phyloP scores from a whole-genome alignment of 1,284 basidiomycete species.

The Ceratobasidium sp. region DNA sequence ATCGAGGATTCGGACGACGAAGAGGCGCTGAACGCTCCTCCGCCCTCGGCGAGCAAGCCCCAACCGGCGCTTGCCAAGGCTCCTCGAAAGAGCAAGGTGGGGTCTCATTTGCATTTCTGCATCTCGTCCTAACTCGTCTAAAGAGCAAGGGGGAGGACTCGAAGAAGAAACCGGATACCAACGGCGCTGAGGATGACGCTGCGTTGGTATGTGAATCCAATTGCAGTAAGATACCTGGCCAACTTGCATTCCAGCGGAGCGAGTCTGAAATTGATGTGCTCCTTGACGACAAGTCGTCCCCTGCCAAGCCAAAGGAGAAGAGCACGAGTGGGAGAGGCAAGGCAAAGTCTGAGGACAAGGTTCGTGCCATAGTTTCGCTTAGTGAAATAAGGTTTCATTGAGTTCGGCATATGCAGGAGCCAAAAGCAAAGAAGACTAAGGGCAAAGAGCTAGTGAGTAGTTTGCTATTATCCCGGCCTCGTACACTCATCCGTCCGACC shows the following conservation, averaged over 20 bases:
- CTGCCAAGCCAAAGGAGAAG: conserved; percentile 48
- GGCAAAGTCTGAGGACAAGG: conserved; percentile 41
- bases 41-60: background rate
- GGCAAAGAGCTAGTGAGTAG: conserved; percentile 43
- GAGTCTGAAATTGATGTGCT: conserved; percentile 68
- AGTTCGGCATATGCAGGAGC: conserved; percentile 36
- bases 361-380: background rate
- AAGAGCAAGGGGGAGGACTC: conserved; percentile 3
- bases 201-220: conserved; percentile 6
- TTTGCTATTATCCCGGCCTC: background rate
- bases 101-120: too few relatives aligned
- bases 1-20: conserved; percentile 35
- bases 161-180: too few relatives aligned
- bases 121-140: too few relatives aligned
- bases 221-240: background rate
- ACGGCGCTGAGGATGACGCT: background rate
- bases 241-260: conserved; percentile 50
- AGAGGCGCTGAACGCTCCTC: conserved; percentile 1
- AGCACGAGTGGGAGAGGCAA: conserved; percentile 42
- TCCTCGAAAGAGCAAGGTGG: background rate
- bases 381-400: background rate
- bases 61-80: background rate
- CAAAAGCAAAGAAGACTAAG: conserved; percentile 45
- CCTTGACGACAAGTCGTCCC: conserved; percentile 59
- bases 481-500: background rate